A percentile compares a stretch with the other conserved stretches of the same genome.
phyloP scores from a whole-genome alignment of 2,329 filamentous ascomycete species.

The Phialemoniopsis sp. region DNA sequence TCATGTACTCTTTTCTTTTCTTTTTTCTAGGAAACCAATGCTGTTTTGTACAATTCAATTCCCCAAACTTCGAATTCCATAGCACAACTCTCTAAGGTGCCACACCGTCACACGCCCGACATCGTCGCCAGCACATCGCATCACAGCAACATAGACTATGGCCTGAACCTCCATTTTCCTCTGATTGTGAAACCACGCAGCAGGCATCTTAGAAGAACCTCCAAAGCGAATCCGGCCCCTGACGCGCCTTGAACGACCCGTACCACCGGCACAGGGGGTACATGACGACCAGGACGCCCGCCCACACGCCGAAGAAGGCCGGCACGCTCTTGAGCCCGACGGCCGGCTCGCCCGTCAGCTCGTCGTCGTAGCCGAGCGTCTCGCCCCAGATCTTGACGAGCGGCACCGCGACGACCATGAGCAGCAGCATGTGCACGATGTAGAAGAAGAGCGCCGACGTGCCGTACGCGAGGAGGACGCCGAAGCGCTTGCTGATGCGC shows the following conservation, averaged over 20 bases:
- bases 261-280: slow-evolving; percentile 38
- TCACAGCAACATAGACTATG: too few relatives aligned
- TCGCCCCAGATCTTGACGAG: slow-evolving; percentile 26
- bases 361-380: slow-evolving; percentile 19
- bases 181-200: too few relatives aligned
- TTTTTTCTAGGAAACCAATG: too few relatives aligned
- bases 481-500: slow-evolving; percentile 19
- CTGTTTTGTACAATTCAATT: too few relatives aligned
- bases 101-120: too few relatives aligned
- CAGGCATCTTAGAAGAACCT: slow-evolving; percentile 31
- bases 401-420: slow-evolving; percentile 19
- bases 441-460: slow-evolving; percentile 43
- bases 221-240: slow-evolving; percentile 37
- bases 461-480: slow-evolving; percentile 36
- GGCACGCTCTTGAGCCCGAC: slow-evolving; percentile 30
- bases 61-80: too few relatives aligned
- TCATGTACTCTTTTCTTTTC: too few relatives aligned
- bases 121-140: too few relatives aligned
- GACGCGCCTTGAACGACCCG: slow-evolving; percentile 35
- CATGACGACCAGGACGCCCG: slow-evolving; percentile 25
- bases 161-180: too few relatives aligned
- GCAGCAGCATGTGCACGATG: slow-evolving; percentile 28
- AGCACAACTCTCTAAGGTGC: too few relatives aligned
- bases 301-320: slow-evolving; percentile 31
- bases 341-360: slow-evolving; percentile 15